A percentile compares a stretch with the other conserved stretches of the same genome.
These are phyloP conservation scores for Aspergillus sp. DNA, from an alignment of 2,329 filamentous ascomycete genomes.

Conservation along the genomic window DNA sequence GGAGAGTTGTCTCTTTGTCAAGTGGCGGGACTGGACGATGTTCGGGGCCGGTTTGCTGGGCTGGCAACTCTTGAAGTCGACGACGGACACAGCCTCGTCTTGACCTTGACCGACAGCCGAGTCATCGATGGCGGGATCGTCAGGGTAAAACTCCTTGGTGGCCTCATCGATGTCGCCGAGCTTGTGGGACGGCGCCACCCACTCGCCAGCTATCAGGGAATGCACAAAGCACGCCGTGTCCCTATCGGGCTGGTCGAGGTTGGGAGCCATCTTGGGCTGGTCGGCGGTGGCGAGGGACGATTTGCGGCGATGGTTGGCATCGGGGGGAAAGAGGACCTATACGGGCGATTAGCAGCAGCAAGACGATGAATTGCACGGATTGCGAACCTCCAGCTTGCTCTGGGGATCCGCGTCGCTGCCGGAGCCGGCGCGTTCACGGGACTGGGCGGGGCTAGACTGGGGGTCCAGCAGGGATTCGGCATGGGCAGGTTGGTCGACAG, in stretches of 20 bases:
- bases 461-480: too few species aligned
- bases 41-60: conserved; percentile 19
- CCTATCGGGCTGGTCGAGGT: conserved; percentile 24
- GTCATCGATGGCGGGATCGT: conserved; percentile 11
- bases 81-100: conserved; percentile 14
- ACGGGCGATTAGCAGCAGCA: conserved; percentile 1
- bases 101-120: conserved; percentile 9
- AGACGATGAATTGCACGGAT: conserved; percentile 1
- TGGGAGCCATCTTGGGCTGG: conserved; percentile 28
- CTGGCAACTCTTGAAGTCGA: conserved; percentile 14
- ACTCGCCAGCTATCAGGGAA: conserved; percentile 41
- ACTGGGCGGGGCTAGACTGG: too few species aligned
- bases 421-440: too few species aligned
- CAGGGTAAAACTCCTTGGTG: conserved; percentile 11
- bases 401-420: conserved; percentile 25
- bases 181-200: conserved; percentile 13
- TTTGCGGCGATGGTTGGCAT: conserved; percentile 47
- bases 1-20: conserved; percentile 88
- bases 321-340: conserved; percentile 49
- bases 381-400: conserved; percentile 26
- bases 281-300: conserved; percentile 47
- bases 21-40: conserved; percentile 56
- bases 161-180: conserved; percentile 7
- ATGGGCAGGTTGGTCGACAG: too few species aligned
- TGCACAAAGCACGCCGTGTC: conserved; percentile 55